Base-by-base conservation (phyloP, 1,284 basidiomycete species). In the Chondrostereum purpureum region DNA sequence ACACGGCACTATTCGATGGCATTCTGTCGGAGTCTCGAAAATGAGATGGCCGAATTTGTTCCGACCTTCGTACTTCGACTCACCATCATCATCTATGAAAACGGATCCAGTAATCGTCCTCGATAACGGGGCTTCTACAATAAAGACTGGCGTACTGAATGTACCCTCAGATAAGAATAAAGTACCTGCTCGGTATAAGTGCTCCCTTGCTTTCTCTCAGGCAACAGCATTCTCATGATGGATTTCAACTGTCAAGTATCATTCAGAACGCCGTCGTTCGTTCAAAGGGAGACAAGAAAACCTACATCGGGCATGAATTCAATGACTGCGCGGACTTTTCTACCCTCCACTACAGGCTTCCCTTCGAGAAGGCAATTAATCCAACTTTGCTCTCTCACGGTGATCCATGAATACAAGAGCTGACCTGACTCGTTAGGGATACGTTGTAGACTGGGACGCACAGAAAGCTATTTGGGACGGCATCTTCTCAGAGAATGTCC, bases 391-490 rank as follows among this genome's bases (percentile, higher is more conserved):
- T 22, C 20, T 21, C 24, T 17, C n/a, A 20, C 27, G 6, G 21
- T 44, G 22, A 45, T 48, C 22, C 13, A 39, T 34, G 44, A 42
- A 35, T 23, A 41, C 43, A 41, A 43, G 35, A 37, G 44, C 52
- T 49, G 31, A 50, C 44, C 53, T 46, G 50, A 51, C 48, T 39
- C 43, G 58, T 40, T 59, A 94, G 92, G 92, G 92, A 21, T 91
- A 86, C 63, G 68, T 94, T 12, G 83, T 88, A 22, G 89, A 93
- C 56, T 95, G 92, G 92, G 91, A 94, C 55, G 84, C 86, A 1
- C 82, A 95, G 62, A 93, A 93, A 64, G 83, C 85, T 11, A 74
- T 95, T 12, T 94, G 92, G 91, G 91, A 95, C 55, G 79, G 83
- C 5, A 58, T 92, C 19, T 89, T 94, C 61, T 87, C 83, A 4